Percentiles rank a stretch among this genome's conserved stretches.
Conservation (phyloP, 208 protist species). For the Phytomonas sp. region DNA sequence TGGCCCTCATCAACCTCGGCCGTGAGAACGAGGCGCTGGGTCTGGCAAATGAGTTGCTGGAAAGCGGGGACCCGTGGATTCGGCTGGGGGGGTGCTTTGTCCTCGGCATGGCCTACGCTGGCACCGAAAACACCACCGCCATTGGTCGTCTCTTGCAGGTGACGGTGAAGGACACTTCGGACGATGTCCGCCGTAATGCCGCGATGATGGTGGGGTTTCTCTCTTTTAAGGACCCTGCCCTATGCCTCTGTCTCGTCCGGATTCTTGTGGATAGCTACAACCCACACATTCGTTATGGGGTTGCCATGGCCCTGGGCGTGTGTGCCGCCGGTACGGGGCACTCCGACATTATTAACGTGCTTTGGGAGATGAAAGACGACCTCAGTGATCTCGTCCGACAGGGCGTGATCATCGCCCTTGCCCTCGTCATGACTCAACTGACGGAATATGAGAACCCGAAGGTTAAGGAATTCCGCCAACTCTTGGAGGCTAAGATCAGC, state of each 20-base stretch:
- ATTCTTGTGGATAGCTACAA: slow-evolving; percentile 96
- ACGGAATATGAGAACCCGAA: slow-evolving; percentile 83
- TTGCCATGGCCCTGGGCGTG: slow-evolving; percentile 97
- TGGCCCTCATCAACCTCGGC: slow-evolving; percentile 96
- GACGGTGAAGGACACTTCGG: slow-evolving; percentile 96
- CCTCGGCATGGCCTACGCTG: slow-evolving; percentile 96
- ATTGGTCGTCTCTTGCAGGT: slow-evolving; percentile 95
- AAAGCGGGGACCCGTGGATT: slow-evolving; percentile 94
- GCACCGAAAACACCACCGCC: slow-evolving; percentile 92
- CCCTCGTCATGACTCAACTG: slow-evolving; percentile 95
- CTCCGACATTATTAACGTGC: slow-evolving; percentile 89
- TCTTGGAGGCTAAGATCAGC: slow-evolving; percentile 55
- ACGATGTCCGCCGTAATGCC: slow-evolving; percentile 98
- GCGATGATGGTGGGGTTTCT: slow-evolving; percentile 98
- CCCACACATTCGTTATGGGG: slow-evolving; percentile 97
- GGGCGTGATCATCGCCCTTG: slow-evolving; percentile 94
- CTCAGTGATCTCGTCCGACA: slow-evolving; percentile 96
- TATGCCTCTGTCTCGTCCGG: slow-evolving; percentile 80
- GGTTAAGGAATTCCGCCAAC: slow-evolving; percentile 82
- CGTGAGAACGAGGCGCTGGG: slow-evolving; percentile 92
- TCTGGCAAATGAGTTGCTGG: slow-evolving; percentile 90
- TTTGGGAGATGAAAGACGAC: slow-evolving; percentile 94
- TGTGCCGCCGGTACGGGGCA: slow-evolving; percentile 94
- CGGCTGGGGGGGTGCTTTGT: slow-evolving; percentile 96
- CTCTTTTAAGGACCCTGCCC: slow-evolving; percentile 91